Base-by-base conservation (phyloP, 495 filamentous ascomycete genomes). In the Penicillium ochrochloron region DNA sequence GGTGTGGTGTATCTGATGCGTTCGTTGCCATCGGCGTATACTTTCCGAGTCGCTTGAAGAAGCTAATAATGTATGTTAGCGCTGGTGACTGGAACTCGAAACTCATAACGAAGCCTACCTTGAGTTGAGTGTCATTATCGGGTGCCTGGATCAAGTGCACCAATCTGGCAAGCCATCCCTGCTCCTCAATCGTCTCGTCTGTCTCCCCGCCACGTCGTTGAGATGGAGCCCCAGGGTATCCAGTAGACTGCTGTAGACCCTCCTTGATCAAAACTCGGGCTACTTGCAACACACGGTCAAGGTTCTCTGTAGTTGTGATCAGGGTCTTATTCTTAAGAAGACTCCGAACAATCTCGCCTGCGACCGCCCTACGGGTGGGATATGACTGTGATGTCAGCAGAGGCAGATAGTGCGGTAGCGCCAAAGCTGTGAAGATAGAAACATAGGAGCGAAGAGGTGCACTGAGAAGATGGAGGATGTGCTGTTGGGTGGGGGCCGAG, bases 131-230 rank as follows among this genome's bases (percentile, higher is more conserved):
- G 68, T 96, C 93, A 69, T 99, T 98, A 70, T 94, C 85, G 25
- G 90, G 81, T 15, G 86, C 89, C 62, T 93, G 81, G 34, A 99
- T 86, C 34, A 98, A 81, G 77, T 99, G 96, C 23, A 97, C 87
- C 60, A 99, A 85, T 70, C 96, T 84, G 46, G 96, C 95, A 54
- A 99, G 80, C 90, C 93, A 96, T 39, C 95, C 95, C 83, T 99
- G 95, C 76, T 98, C 95, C 75, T 97, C 94, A 64, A 98, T 87
- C 0, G 94, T 97, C 76, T 99, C 95, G 44, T 98, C 96, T 1
- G 96, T 97, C 66, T 96, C 90, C 53, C 74, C 83, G 61, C 80
- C 90, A 71, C 84, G 89, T 76, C 78, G 78, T 59, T 88, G 85
- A 2, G 84, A 72, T 56, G 90, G 89, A 31, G 89, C 85, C 7